A percentile compares a stretch with the other conserved stretches of the same genome.
phyloP scores from a whole-genome alignment of 1,284 basidiomycete species.

The Cutaneotrichosporon dermatis region DNA sequence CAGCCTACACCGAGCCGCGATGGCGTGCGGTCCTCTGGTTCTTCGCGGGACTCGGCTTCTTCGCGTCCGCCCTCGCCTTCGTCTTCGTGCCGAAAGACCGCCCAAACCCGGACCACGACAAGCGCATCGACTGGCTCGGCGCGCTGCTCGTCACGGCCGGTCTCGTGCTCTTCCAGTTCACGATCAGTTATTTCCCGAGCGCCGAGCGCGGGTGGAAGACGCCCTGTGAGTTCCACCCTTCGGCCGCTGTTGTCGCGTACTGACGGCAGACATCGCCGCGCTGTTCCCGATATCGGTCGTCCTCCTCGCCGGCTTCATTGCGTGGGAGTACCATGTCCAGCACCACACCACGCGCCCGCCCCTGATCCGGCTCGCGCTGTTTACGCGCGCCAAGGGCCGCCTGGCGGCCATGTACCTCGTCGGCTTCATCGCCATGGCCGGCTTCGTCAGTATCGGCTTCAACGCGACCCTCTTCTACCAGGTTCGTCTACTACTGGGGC shows the following conservation, averaged over 20 bases:
- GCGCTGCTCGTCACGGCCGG: slow-evolving; percentile 17
- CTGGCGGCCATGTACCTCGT: slow-evolving; percentile 61
- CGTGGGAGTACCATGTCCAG: slow-evolving; percentile 61
- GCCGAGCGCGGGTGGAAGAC: slow-evolving; percentile 65
- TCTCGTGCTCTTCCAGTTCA: slow-evolving; percentile 60
- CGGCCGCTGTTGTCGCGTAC: no score
- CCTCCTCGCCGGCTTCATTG: slow-evolving; percentile 58
- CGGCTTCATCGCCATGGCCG: slow-evolving; percentile 62
- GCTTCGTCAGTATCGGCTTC: slow-evolving; percentile 48
- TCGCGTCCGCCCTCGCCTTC: neutral
- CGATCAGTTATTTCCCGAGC: slow-evolving; percentile 64
- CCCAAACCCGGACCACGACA: slow-evolving; percentile 1
- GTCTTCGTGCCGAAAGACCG: slow-evolving; percentile 9
- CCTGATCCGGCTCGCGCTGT: slow-evolving; percentile 61
- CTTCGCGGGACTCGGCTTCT: slow-evolving; percentile 9
- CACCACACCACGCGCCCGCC: slow-evolving; percentile 52
- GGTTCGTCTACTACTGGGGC: neutral
- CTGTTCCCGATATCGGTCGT: slow-evolving; percentile 62
- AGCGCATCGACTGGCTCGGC: slow-evolving; percentile 18
- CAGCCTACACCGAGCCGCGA: slow-evolving; percentile 10
- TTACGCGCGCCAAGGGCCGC: slow-evolving; percentile 58
- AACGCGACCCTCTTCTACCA: slow-evolving; percentile 18
- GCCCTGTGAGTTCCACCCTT: slow-evolving; percentile 53
- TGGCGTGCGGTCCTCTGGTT: slow-evolving; percentile 20
- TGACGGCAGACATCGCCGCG: slow-evolving; percentile 37